A percentile compares a stretch with the other conserved stretches of the same genome.
Evolutionary conservation across 257 asterid species (phyloP).

Genomic region (Gentiana dahurica): DNA sequence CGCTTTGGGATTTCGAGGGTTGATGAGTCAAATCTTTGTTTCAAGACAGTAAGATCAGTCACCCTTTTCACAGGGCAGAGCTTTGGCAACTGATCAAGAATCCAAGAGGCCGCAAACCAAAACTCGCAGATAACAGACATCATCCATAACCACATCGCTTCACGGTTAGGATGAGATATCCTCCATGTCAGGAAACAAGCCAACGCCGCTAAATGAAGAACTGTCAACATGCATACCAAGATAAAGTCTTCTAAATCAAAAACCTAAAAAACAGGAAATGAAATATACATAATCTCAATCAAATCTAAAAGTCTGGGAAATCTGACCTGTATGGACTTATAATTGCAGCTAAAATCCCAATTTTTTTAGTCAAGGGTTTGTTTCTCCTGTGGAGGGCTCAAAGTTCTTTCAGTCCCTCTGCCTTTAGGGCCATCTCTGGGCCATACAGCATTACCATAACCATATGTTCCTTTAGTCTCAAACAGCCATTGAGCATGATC

Average conservation of each 20-base stretch:
- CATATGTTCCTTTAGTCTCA: constrained; percentile 95
- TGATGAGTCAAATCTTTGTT: constrained; percentile 67
- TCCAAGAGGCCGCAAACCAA: constrained; percentile 91
- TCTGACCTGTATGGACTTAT: too few relatives aligned
- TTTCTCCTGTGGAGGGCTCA: constrained; percentile 67
- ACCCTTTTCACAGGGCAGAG: constrained; percentile 76
- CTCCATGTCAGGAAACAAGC: constrained; percentile 83
- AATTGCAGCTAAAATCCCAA: too few relatives aligned
- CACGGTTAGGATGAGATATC: constrained; percentile 68
- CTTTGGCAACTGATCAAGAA: constrained; percentile 88
- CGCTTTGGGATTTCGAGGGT: constrained; percentile 67
- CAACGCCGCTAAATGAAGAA: constrained; percentile 62
- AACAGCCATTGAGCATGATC: constrained; percentile 81
- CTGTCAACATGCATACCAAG: constrained; percentile 46
- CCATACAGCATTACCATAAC: constrained; percentile 94
- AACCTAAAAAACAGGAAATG: too few relatives aligned
- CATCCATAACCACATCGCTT: constrained; percentile 85
- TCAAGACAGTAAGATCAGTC: constrained; percentile 63
- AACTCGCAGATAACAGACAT: constrained; percentile 85
- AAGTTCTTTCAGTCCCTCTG: constrained; percentile 45
- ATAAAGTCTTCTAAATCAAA: too few relatives aligned
- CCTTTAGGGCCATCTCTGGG: constrained; percentile 68
- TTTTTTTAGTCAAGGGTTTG: constrained; percentile 73
- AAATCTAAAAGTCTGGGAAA: too few relatives aligned
- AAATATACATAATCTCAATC: too few relatives aligned